A percentile compares a stretch with the other conserved stretches of the same genome.
phyloP scores from a whole-genome alignment of 371 early-diverging fungal genomes.

The Syncephalastrum racemosum region DNA sequence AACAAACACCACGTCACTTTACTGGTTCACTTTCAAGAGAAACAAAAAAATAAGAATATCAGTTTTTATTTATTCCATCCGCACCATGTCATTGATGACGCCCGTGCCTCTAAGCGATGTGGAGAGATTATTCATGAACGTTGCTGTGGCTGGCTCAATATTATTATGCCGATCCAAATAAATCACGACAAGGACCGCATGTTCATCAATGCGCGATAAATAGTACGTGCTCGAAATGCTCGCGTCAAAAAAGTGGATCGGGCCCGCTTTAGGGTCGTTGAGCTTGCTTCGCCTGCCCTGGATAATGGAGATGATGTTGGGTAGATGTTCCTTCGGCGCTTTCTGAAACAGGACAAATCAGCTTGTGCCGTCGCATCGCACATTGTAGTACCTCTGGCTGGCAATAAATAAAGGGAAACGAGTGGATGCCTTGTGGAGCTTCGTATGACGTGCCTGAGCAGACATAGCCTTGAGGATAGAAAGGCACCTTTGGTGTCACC shows the following conservation, averaged over 20 bases:
- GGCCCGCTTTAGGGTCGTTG: conserved; percentile 39
- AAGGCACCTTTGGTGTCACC: conserved; percentile 48
- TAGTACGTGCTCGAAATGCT: conserved; percentile 62
- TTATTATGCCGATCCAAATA: conserved; percentile 57
- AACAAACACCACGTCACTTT: too few species aligned
- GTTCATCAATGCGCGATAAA: conserved; percentile 55
- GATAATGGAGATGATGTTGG: conserved; percentile 65
- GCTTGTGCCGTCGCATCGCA: too few species aligned
- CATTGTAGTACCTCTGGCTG: conserved; percentile 52
- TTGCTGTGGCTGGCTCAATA: conserved; percentile 50
- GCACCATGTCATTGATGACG: conserved; percentile 39
- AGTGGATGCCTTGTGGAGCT: conserved; percentile 62
- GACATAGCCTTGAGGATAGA: conserved; percentile 56
- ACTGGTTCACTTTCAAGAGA: too few species aligned
- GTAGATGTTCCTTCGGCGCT: conserved; percentile 59
- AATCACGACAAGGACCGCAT: conserved; percentile 58
- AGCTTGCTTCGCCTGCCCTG: conserved; percentile 52
- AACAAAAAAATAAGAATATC: neutral
- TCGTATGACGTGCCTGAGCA: conserved; percentile 53
- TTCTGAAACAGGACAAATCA: conserved; percentile 29
- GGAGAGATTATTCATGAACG: conserved; percentile 50
- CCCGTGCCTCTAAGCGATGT: conserved; percentile 36
- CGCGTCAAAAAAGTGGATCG: conserved; percentile 55
- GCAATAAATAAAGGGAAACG: conserved; percentile 68
- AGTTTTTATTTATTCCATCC: conserved; percentile 17